Evolutionary conservation across 2,329 filamentous ascomycete genomes (phyloP).

Genomic region (Diaporthe citriasiana): DNA sequence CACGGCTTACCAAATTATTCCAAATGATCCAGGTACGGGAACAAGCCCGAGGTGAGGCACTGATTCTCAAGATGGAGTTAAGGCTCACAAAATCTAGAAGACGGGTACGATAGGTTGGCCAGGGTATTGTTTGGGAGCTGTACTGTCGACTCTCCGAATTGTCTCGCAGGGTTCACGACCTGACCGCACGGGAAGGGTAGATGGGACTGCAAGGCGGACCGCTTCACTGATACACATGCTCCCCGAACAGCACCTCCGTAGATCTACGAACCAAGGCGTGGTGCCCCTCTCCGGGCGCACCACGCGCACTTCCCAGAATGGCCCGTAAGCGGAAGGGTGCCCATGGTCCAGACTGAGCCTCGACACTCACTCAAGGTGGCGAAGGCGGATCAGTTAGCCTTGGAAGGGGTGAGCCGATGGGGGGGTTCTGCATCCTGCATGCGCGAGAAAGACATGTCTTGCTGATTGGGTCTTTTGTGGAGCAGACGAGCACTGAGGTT

Average conservation of each 20-base stretch:
- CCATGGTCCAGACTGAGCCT: constrained; percentile 16
- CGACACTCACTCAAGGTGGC: constrained; percentile 33
- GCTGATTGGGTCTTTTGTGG: constrained; percentile 33
- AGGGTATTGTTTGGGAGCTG: constrained; percentile 10
- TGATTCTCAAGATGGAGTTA: not conserved
- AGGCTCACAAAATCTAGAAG: not conserved
- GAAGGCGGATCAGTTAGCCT: constrained; percentile 33
- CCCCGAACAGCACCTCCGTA: constrained; percentile 1
- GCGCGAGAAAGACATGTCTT: constrained; percentile 26
- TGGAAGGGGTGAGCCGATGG: no score
- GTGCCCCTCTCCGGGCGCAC: constrained; percentile 11
- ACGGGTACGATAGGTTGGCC: not conserved
- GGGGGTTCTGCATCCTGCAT: constrained; percentile 33
- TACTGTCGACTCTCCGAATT: not conserved
- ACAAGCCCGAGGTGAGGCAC: not conserved
- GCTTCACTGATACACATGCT: not conserved
- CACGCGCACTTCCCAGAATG: not conserved
- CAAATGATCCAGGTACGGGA: not conserved
- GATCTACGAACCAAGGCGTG: not conserved
- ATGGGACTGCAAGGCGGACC: not conserved
- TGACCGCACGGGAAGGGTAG: not conserved
- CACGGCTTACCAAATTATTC: constrained; percentile 30
- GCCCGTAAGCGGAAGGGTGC: constrained; percentile 26
- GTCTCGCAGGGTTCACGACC: not conserved
- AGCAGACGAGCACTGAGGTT: constrained; percentile 29